phyloP scores from a whole-genome alignment of 768 basidiomycete genomes.

The Mycena kentingensis region DNA sequence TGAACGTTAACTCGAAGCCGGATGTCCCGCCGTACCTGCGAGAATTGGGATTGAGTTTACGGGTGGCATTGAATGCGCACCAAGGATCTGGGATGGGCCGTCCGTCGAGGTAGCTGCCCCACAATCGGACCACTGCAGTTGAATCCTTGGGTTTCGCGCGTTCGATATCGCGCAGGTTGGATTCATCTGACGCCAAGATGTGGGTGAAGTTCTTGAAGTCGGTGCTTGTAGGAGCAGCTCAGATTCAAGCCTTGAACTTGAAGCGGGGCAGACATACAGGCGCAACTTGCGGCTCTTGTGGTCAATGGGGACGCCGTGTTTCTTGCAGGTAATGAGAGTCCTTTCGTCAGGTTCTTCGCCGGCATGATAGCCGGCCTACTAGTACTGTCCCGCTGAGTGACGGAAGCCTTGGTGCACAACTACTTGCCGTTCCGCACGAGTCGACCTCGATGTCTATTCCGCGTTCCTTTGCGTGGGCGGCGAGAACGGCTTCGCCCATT shows the following conservation, averaged over 20 bases:
- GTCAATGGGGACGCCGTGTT: conserved; percentile 73
- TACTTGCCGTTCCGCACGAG: no score
- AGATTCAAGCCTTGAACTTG: not conserved
- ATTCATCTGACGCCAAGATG: conserved; percentile 83
- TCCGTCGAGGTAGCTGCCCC: conserved; percentile 75
- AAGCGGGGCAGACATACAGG: not conserved
- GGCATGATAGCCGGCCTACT: conserved; percentile 76
- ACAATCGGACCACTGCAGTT: conserved; percentile 71
- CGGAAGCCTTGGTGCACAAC: no score
- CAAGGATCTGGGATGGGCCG: conserved; percentile 84
- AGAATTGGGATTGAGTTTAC: not conserved
- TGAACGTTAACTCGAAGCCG: conserved; percentile 77
- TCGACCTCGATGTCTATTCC: conserved; percentile 68
- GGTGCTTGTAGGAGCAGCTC: conserved; percentile 30
- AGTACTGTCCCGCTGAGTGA: no score
- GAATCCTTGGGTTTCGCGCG: conserved; percentile 50
- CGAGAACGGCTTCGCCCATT: conserved; percentile 88
- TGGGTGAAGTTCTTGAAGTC: conserved; percentile 82
- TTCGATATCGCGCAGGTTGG: conserved; percentile 66
- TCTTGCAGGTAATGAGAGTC: conserved; percentile 68
- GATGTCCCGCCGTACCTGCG: conserved; percentile 30
- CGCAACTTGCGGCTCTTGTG: conserved; percentile 67
- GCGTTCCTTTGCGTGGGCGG: conserved; percentile 64
- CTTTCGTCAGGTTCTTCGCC: conserved; percentile 86
- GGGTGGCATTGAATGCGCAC: conserved; percentile 57